Percentiles rank a stretch among this genome's conserved stretches.
phyloP scores from a whole-genome alignment of 805 yeast genomes.

The Teunomyces barrocoloradensis region DNA sequence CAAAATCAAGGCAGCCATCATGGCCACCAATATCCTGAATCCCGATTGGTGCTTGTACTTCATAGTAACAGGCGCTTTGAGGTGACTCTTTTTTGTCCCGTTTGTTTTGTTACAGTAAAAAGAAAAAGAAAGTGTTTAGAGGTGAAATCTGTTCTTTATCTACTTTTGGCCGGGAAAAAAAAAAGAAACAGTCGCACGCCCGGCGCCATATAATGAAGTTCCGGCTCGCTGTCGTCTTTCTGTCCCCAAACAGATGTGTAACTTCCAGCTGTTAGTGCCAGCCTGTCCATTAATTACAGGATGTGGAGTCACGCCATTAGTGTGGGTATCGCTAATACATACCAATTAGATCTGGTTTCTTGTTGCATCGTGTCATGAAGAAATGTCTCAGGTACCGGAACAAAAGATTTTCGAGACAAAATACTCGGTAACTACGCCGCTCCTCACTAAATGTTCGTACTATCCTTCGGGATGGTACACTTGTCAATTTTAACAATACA shows the following conservation, averaged over 20 bases:
- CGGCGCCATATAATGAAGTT: no score
- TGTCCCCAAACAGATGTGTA: no score
- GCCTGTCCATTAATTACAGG: no score
- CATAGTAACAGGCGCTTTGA: background rate
- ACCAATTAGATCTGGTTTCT: no score
- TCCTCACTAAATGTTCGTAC: conserved; percentile 23
- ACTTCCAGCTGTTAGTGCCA: no score
- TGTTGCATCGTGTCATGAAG: no score
- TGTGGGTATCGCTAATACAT: no score
- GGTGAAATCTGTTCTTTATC: background rate
- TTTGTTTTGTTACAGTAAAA: no score
- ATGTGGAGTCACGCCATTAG: no score
- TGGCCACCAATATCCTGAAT: background rate
- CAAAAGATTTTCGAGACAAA: background rate
- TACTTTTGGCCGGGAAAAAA: background rate
- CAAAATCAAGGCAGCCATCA: conserved; percentile 1
- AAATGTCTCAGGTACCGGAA: background rate
- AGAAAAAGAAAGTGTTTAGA: background rate
- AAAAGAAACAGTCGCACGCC: background rate
- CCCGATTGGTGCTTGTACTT: conserved; percentile 1
- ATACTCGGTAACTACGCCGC: background rate
- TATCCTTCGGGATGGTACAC: conserved; percentile 48
- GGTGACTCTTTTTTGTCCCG: no score
- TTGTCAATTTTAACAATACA: conserved; percentile 99
- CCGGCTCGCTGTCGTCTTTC: no score